These are phyloP conservation scores for Aspergillus mulundensis DNA, from an alignment of 495 filamentous ascomycete species.

Conservation along the genomic window DNA sequence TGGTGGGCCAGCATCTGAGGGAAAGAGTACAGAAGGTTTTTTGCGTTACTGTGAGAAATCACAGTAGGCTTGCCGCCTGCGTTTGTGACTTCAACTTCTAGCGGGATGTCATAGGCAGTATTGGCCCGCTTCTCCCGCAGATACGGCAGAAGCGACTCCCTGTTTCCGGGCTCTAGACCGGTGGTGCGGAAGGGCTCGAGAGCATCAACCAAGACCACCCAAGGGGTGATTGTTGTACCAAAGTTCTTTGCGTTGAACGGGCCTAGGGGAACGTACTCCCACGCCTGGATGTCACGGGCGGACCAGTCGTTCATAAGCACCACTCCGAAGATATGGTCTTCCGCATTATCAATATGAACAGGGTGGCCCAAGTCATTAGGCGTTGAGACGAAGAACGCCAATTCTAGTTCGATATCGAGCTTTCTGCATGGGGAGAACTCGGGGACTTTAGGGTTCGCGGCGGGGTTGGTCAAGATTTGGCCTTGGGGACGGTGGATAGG, in stretches of 20 bases:
- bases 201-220: conserved; percentile 84
- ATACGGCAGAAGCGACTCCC: conserved; percentile 62
- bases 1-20: conserved; percentile 95
- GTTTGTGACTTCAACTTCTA: conserved; percentile 72
- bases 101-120: conserved; percentile 67
- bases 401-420: conserved; percentile 84
- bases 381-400: conserved; percentile 75
- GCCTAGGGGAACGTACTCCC: conserved; percentile 83
- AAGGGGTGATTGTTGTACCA: conserved; percentile 80
- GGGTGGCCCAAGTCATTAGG: conserved; percentile 62
- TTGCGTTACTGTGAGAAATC: conserved; percentile 60
- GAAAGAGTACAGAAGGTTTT: conserved; percentile 84
- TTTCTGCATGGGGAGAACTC: conserved; percentile 59
- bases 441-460: conserved; percentile 57
- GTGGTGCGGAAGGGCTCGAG: conserved; percentile 63
- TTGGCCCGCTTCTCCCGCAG: conserved; percentile 60
- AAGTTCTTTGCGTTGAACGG: conserved; percentile 95
- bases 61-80: conserved; percentile 59
- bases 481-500: conserved; percentile 73
- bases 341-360: conserved; percentile 61
- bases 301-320: conserved; percentile 96
- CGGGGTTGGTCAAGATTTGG: conserved; percentile 68
- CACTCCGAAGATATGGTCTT: conserved; percentile 77
- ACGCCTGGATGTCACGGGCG: conserved; percentile 82
- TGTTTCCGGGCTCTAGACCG: conserved; percentile 57